Percentiles rank a stretch among this genome's conserved stretches.
These are phyloP conservation scores for Globisporangium iwayamae DNA, from an alignment of 352 stramenopile genomes.

Conservation along the genomic window DNA sequence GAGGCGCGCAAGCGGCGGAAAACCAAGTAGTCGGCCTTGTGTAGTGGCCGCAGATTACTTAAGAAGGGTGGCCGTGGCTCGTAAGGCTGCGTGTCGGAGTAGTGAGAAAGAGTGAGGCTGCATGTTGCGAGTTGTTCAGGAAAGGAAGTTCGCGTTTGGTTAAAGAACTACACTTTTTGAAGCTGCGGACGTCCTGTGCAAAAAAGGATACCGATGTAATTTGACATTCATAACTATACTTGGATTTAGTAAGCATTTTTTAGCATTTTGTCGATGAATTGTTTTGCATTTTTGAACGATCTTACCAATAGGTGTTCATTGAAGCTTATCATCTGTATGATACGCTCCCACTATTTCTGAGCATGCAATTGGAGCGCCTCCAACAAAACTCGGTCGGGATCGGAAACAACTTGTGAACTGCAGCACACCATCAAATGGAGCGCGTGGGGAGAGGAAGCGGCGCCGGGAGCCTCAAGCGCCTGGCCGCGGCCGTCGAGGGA, in stretches of 20 bases:
- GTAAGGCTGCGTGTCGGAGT: background rate
- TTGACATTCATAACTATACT: too few species aligned
- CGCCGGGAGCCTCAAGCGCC: slow-evolving; percentile 33
- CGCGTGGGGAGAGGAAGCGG: slow-evolving; percentile 1
- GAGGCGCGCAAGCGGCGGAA: slow-evolving; percentile 26
- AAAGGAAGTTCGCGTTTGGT: background rate
- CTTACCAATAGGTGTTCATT: too few species aligned
- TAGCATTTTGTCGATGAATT: too few species aligned
- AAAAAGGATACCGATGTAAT: too few species aligned
- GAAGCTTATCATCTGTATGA: too few species aligned
- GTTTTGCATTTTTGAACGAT: too few species aligned
- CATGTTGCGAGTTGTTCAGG: background rate
- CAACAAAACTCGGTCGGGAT: background rate
- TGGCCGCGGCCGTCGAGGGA: slow-evolving; percentile 52
- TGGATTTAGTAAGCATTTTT: too few species aligned
- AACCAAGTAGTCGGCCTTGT: slow-evolving; percentile 1
- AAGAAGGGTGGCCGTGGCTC: background rate
- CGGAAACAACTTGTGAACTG: background rate
- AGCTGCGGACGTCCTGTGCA: too few species aligned
- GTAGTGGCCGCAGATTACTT: background rate
- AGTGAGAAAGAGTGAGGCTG: background rate
- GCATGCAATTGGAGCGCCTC: background rate
- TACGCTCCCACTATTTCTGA: background rate
- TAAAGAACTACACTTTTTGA: background rate
- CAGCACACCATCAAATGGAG: slow-evolving; percentile 12